A percentile compares a stretch with the other conserved stretches of the same genome.
These are phyloP conservation scores for Zanthoxylum bungeanum DNA, from an alignment of 345 rosid genomes.

Conservation along the genomic window DNA sequence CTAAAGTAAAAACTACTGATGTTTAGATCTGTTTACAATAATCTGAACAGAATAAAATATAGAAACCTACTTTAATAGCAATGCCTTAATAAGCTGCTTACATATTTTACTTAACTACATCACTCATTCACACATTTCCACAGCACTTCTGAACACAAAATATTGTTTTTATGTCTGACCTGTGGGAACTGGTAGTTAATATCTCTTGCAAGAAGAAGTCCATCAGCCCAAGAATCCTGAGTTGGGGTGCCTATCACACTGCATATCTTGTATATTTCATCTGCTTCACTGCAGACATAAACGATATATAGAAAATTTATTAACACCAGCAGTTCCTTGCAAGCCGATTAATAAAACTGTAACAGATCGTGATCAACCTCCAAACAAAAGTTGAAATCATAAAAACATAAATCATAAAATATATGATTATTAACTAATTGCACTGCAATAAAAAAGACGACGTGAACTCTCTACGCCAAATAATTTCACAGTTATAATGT, in stretches of 20 bases:
- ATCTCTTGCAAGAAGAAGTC: constrained; percentile 77
- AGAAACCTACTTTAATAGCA: background rate
- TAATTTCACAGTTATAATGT: background rate
- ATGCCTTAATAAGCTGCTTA: background rate
- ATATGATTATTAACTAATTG: background rate
- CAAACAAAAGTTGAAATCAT: background rate
- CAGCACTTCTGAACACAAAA: background rate
- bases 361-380: background rate
- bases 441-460: background rate
- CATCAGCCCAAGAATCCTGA: constrained; percentile 72
- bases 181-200: constrained; percentile 81
- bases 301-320: background rate
- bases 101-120: background rate
- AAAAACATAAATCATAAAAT: background rate
- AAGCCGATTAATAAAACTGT: background rate
- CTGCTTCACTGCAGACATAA: constrained; percentile 72
- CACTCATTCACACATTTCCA: background rate
- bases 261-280: constrained; percentile 95
- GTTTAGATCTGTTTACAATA: too few species aligned
- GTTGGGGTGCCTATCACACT: constrained; percentile 83
- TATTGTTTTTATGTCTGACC: constrained; percentile 27
- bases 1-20: too few species aligned
- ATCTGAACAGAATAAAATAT: background rate
- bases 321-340: background rate
- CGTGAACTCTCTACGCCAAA: background rate